Evolutionary conservation across 495 filamentous ascomycete species (phyloP).

Genomic region (Penicillium desertorum): DNA sequence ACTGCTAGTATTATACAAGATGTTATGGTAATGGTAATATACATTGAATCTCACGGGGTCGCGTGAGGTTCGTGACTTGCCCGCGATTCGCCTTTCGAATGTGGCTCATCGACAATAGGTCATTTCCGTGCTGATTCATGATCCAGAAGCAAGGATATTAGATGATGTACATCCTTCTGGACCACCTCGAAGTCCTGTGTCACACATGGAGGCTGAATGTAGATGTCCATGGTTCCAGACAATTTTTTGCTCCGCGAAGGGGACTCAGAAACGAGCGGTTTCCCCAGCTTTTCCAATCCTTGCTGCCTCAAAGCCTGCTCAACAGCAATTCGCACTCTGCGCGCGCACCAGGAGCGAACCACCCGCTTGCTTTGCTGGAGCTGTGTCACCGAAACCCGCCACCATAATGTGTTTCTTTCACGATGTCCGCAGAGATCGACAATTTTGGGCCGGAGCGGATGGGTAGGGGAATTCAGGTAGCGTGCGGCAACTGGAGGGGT

Average conservation of each 20-base stretch:
- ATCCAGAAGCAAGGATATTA: slow-evolving; percentile 8
- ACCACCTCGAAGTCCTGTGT: slow-evolving; percentile 22
- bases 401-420: slow-evolving; percentile 50
- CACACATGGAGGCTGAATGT: slow-evolving; percentile 16
- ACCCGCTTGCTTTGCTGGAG: slow-evolving; percentile 40
- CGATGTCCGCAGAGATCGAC: slow-evolving; percentile 34
- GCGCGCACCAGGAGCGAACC: slow-evolving; percentile 52
- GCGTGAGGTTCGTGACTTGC: neutral
- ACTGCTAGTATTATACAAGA: slow-evolving; percentile 20
- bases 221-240: slow-evolving; percentile 33
- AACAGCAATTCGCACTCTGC: slow-evolving; percentile 55
- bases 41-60: slow-evolving; percentile 2
- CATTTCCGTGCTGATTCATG: neutral
- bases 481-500: slow-evolving; percentile 35
- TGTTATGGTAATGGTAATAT: slow-evolving; percentile 8
- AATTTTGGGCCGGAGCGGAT: slow-evolving; percentile 42
- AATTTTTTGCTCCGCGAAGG: slow-evolving; percentile 13
- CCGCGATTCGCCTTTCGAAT: neutral
- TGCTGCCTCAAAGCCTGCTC: slow-evolving; percentile 51
- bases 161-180: slow-evolving; percentile 28
- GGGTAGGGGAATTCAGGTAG: slow-evolving; percentile 25
- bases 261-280: slow-evolving; percentile 14
- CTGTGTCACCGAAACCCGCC: slow-evolving; percentile 33
- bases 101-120: neutral
- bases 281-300: slow-evolving; percentile 58